Evolutionary conservation across 768 basidiomycete genomes (phyloP), one percentile per base, ranked within the genome.

Genomic region (Lactarius vividus): DNA sequence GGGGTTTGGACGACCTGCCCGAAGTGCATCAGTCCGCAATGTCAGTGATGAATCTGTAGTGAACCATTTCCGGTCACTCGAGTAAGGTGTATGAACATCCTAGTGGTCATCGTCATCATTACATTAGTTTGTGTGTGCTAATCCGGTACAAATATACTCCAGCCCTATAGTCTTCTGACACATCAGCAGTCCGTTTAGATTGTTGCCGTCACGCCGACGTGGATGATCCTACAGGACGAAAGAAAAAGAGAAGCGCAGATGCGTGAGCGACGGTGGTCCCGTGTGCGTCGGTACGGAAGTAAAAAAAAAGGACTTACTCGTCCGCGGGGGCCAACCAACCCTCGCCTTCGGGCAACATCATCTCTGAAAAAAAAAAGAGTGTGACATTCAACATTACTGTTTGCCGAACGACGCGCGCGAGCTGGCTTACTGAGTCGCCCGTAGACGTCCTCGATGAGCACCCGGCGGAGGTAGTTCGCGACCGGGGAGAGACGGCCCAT

Each of bases 381-480:
- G 7, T 28, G 59, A 49, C 13, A 26, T 6, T 61, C 44, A 61
- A 23, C 44, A 37, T 28, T 29, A 11, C 31, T 8, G 7, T 26
- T 44, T 37, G 29, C 3, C 49, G 23, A 8, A 3, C 40, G 15
- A 66, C 20, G 16, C 15, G 23, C 5, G 23, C 13, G 9, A 35
- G 28, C n/a, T n/a, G 4, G 72, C 78, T 63, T 62, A 85, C 83
- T 76, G 42, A 88, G 72, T 28, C 85, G 82, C 44, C 81, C 82
- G 73, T 89, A 89, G 1, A 90, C 70, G n/a, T 80, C 82, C 71
- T 89, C 87, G 44, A 89, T 82, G 28, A 89, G 75, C 59, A 83
- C 75, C 18, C 71, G 75, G 39, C 88, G 77, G 11, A 83, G 23
- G 75, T 79, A 83, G 59, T 80, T 80, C 15, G 78, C 65, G 28